Evolutionary conservation across 306 rosid genomes (phyloP).

Genomic region (Psophocarpus tetragonolobus): DNA sequence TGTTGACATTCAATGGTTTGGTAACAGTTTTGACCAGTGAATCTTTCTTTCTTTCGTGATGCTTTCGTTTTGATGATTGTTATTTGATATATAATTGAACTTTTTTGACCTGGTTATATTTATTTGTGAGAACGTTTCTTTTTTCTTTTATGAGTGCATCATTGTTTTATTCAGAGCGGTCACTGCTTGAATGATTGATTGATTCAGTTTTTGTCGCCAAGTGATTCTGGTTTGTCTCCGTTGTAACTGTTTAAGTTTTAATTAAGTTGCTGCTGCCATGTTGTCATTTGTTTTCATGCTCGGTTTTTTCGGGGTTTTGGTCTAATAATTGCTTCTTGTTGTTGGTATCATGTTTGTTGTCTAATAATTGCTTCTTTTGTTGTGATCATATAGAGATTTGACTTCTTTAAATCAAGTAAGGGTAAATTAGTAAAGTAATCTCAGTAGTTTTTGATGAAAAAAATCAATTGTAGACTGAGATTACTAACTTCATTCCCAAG

Average conservation of each 20-base stretch:
- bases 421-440: neutral
- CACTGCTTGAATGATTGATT: constrained; percentile 39
- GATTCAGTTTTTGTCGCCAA: constrained; percentile 36
- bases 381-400: constrained; percentile 13
- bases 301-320: constrained; percentile 18
- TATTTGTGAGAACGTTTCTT: neutral
- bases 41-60: constrained; percentile 13
- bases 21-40: constrained; percentile 19
- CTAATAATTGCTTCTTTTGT: constrained; percentile 39
- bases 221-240: constrained; percentile 44
- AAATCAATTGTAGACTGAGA: neutral
- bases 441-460: neutral
- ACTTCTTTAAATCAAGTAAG: neutral
- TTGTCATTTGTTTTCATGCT: constrained; percentile 37
- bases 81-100: neutral
- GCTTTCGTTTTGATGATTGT: constrained; percentile 1
- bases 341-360: constrained; percentile 36
- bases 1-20: constrained; percentile 26
- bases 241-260: constrained; percentile 28
- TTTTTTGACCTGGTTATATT: constrained; percentile 1
- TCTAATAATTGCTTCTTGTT: constrained; percentile 40
- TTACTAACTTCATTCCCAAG: too few relatives aligned
- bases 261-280: constrained; percentile 58
- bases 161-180: neutral
- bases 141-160: neutral